Evolutionary conservation across 495 filamentous ascomycete species (phyloP).

Genomic region (Trichocladium uniseriatum): DNA sequence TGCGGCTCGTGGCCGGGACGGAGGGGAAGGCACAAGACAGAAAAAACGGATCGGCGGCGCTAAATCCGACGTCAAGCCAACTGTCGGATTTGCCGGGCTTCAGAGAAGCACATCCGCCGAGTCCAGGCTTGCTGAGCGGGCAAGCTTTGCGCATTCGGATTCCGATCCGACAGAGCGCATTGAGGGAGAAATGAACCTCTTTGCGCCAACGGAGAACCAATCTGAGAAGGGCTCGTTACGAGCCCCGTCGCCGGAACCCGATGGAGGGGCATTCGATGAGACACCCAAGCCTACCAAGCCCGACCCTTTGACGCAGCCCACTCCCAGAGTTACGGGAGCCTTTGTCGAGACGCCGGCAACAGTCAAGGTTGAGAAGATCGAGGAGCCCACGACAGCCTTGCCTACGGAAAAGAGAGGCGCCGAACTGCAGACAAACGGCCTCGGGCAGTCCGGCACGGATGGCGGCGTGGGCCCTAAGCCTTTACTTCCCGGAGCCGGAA

Average conservation of each 20-base stretch:
- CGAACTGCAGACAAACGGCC: not conserved
- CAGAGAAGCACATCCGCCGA: slow-evolving; percentile 28
- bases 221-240: slow-evolving; percentile 45
- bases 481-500: slow-evolving; percentile 4
- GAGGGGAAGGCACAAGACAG: slow-evolving; percentile 5
- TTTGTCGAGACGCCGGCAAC: slow-evolving; percentile 45
- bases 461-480: not conserved
- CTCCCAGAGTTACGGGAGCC: slow-evolving; percentile 42
- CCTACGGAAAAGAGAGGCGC: not conserved
- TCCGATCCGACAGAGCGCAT: slow-evolving; percentile 48
- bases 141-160: slow-evolving; percentile 39
- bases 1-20: not conserved
- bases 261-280: slow-evolving; percentile 26
- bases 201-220: slow-evolving; percentile 43
- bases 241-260: slow-evolving; percentile 35
- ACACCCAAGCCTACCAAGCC: slow-evolving; percentile 36
- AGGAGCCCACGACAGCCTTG: not conserved
- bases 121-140: slow-evolving; percentile 29
- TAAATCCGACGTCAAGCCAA: slow-evolving; percentile 26
- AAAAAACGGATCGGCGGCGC: slow-evolving; percentile 12
- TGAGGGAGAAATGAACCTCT: slow-evolving; percentile 44
- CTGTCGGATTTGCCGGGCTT: slow-evolving; percentile 35
- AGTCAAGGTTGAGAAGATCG: slow-evolving; percentile 28
- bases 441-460: not conserved
- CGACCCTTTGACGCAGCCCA: slow-evolving; percentile 41